phyloP scores from a whole-genome alignment of 306 rosid species.

The Dalbergia cochinchinensis region DNA sequence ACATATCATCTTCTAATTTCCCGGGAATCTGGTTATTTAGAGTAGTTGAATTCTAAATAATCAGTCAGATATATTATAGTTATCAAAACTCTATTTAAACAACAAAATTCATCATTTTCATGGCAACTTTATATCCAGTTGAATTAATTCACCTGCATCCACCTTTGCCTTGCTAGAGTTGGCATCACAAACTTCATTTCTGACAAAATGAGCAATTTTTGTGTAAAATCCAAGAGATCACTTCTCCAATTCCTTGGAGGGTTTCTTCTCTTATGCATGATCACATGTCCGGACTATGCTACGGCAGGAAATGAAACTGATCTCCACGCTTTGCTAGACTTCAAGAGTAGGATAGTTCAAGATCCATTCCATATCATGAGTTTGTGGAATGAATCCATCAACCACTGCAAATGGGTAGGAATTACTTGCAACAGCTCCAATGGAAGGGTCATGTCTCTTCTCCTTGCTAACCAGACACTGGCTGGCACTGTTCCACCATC shows the following conservation, averaged over 20 bases:
- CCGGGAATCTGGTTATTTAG: no score
- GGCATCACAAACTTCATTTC: neutral
- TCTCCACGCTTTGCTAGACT: conserved; percentile 46
- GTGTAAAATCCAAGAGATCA: neutral
- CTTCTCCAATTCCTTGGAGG: neutral
- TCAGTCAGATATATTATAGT: no score
- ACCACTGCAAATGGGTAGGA: conserved; percentile 52
- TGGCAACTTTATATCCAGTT: no score
- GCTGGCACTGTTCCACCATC: conserved; percentile 50
- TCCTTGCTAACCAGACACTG: conserved; percentile 28
- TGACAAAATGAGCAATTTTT: conserved; percentile 1
- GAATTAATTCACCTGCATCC: neutral
- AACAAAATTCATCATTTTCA: no score
- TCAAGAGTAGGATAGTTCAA: conserved; percentile 40
- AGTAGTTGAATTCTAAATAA: no score
- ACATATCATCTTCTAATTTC: no score
- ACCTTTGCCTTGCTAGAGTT: conserved; percentile 16
- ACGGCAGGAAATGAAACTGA: conserved; percentile 44
- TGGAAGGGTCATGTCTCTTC: conserved; percentile 41
- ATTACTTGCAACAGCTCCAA: conserved; percentile 44
- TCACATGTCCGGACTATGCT: neutral
- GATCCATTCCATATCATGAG: conserved; percentile 51
- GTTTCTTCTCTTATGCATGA: conserved; percentile 31
- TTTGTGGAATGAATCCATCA: conserved; percentile 55
- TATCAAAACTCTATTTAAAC: no score